Conservation (phyloP, 225 moss, liverwort and hornwort species). For the Bryoerythrophyllum caledonicum region DNA sequence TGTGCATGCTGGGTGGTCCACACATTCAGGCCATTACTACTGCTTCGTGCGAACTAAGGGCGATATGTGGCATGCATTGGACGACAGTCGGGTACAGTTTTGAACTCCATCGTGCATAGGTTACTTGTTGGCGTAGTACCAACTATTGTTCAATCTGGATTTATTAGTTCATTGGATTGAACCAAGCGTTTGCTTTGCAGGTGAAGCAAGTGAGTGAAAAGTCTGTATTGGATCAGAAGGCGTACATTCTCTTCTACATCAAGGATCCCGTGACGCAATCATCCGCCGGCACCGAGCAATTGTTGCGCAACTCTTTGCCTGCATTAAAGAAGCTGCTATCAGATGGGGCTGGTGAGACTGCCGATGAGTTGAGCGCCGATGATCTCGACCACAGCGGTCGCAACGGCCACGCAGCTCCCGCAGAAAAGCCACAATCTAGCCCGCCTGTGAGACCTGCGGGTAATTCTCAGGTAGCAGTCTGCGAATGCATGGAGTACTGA, state of each 20-base stretch:
- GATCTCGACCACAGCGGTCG: slow-evolving; percentile 45
- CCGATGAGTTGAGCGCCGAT: slow-evolving; percentile 52
- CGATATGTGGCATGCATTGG: slow-evolving; percentile 95
- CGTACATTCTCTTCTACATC: slow-evolving; percentile 94
- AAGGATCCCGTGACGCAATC: slow-evolving; percentile 55
- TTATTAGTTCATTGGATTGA: background rate
- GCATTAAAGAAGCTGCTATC: slow-evolving; percentile 57
- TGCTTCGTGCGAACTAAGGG: slow-evolving; percentile 90
- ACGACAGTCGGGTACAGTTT: slow-evolving; percentile 81
- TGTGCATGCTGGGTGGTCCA: slow-evolving; percentile 93
- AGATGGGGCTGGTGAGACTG: slow-evolving; percentile 59
- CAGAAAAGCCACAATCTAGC: slow-evolving; percentile 25
- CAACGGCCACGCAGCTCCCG: slow-evolving; percentile 12
- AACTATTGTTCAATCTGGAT: background rate
- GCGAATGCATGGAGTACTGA: slow-evolving; percentile 29
- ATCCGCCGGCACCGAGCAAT: slow-evolving; percentile 32
- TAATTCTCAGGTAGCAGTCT: slow-evolving; percentile 67
- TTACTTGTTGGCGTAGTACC: background rate
- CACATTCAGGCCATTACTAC: slow-evolving; percentile 95
- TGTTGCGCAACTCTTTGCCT: slow-evolving; percentile 40
- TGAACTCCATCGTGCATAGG: background rate
- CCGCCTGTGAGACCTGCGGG: slow-evolving; percentile 57
- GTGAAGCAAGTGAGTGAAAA: slow-evolving; percentile 91
- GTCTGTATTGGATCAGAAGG: slow-evolving; percentile 89
- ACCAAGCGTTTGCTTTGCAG: slow-evolving; percentile 39